Conservation (phyloP, 192 early-diverging fungal genomes). For the Dissophora ornata region DNA sequence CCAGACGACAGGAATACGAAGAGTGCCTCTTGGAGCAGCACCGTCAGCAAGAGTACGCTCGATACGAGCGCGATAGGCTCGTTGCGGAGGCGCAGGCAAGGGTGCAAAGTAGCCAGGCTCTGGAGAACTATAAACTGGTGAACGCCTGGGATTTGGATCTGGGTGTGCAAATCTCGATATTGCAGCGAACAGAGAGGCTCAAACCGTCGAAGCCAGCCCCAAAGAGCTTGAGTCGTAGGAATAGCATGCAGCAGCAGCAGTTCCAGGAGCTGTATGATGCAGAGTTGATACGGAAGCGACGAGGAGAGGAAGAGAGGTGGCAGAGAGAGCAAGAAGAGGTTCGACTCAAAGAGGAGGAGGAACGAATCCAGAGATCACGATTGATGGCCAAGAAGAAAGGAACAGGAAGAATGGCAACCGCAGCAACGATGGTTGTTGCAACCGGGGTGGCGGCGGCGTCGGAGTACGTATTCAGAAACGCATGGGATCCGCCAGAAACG, state of each 20-base stretch:
- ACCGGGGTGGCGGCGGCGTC: slow-evolving; percentile 2
- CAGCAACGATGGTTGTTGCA: background rate
- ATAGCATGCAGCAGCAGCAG: slow-evolving; percentile 20
- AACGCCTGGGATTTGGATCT: slow-evolving; percentile 42
- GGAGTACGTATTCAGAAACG: slow-evolving; percentile 29
- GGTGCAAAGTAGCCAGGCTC: slow-evolving; percentile 12
- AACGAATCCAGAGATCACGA: slow-evolving; percentile 13
- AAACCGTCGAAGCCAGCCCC: slow-evolving; percentile 4
- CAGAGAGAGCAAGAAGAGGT: slow-evolving; percentile 37
- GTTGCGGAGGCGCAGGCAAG: slow-evolving; percentile 23
- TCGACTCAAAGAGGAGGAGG: slow-evolving; percentile 28
- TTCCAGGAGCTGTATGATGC: slow-evolving; percentile 26
- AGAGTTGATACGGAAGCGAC: slow-evolving; percentile 13
- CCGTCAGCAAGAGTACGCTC: slow-evolving; percentile 9
- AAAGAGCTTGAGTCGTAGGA: slow-evolving; percentile 27
- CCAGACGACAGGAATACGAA: slow-evolving; percentile 13
- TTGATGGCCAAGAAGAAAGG: background rate
- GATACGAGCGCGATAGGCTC: slow-evolving; percentile 24
- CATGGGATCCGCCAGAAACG: slow-evolving; percentile 34
- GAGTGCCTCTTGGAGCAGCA: slow-evolving; percentile 9
- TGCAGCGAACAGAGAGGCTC: slow-evolving; percentile 23
- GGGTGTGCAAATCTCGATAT: slow-evolving; percentile 36
- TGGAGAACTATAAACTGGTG: slow-evolving; percentile 39
- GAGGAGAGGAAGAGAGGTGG: slow-evolving; percentile 33
- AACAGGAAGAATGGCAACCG: slow-evolving; percentile 5